Evolutionary conservation across 1,284 basidiomycete genomes (phyloP), one percentile per base, ranked within the genome.

Genomic region (Schizopora paradoxa): DNA sequence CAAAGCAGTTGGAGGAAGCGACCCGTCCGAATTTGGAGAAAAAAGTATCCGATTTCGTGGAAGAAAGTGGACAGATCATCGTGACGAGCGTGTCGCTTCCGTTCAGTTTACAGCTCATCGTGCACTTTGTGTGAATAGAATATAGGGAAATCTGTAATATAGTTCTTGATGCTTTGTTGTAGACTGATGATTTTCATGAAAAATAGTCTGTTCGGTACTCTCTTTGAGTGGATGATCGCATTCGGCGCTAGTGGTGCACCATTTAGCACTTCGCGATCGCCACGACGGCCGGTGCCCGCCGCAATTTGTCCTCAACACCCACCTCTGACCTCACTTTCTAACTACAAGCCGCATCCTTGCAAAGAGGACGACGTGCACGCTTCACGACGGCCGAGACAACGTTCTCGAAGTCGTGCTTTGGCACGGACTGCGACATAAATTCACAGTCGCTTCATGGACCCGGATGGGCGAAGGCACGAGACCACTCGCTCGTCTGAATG

Each of bases 1-100:
- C 96, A 4, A 86, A 88, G 3, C 88, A 92, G 59, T 73, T 99
- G 6, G 87, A 95, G 62, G 70, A 83, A 62, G 79, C 81, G 4
- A 99, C 94, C 3, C 79, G 91, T 27, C 82, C 82, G 0, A 99
- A 99, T 64, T 71, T 99, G 33, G 77, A 82, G 57, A 95, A 90
- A 71, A 82, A 76, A 54, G 74, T 99, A 0, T 76, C 73, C 0
- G 92, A 98, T 44, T 67, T 99, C 5, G 74, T 96, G 10, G 66
- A 73, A 25, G 72, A 79, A 14, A 86, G 82, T 1, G 87, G 82
- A 18, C 86, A 91, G 55, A 68, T 98, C 28, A 80, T 80, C 0
- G 91, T 99, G 13, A 98, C 95, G 1, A 88, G 96, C 34, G 77
- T 81, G 1, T 79, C 80, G 6, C 66, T 99, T 52, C 95, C 96